Conservation (phyloP, 2,329 filamentous ascomycete species). For the Epichloe sibirici region DNA sequence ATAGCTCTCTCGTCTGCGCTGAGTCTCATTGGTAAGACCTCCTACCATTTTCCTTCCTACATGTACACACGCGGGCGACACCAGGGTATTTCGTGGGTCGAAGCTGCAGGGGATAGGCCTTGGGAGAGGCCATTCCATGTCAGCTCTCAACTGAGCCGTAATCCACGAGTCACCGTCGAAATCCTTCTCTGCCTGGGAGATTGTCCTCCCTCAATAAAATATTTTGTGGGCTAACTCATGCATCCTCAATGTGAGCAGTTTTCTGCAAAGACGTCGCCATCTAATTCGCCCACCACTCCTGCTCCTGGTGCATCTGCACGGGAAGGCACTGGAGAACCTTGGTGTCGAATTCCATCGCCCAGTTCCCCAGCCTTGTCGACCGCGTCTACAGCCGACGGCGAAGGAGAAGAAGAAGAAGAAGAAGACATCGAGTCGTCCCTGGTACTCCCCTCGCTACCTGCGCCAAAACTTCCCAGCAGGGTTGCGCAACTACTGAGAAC, state of each 20-base stretch:
- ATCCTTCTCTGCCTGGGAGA: neutral
- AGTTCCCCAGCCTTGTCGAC: slow-evolving; percentile 48
- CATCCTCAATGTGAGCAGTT: slow-evolving; percentile 17
- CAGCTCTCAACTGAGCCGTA: neutral
- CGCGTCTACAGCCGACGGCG: slow-evolving; percentile 48
- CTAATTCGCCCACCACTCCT: slow-evolving; percentile 33
- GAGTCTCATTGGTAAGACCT: slow-evolving; percentile 41
- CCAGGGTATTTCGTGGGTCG: neutral
- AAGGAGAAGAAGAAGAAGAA: slow-evolving; percentile 30
- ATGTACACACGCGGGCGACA: neutral
- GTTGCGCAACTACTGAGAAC: slow-evolving; percentile 43
- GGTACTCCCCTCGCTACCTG: slow-evolving; percentile 44
- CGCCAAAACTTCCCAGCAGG: slow-evolving; percentile 45
- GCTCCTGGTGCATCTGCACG: slow-evolving; percentile 50
- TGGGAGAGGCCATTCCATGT: neutral
- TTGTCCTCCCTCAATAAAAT: neutral
- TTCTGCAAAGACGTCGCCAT: slow-evolving; percentile 43
- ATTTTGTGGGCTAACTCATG: slow-evolving; percentile 14
- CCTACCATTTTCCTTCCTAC: neutral
- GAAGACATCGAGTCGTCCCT: slow-evolving; percentile 44
- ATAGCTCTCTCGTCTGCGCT: slow-evolving; percentile 47
- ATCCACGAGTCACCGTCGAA: neutral
- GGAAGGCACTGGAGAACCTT: slow-evolving; percentile 36
- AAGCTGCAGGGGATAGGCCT: slow-evolving; percentile 1
- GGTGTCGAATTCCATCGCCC: slow-evolving; percentile 26